Evolutionary conservation across 2,329 filamentous ascomycete species (phyloP).

Genomic region (Pestalotiopsis fici): DNA sequence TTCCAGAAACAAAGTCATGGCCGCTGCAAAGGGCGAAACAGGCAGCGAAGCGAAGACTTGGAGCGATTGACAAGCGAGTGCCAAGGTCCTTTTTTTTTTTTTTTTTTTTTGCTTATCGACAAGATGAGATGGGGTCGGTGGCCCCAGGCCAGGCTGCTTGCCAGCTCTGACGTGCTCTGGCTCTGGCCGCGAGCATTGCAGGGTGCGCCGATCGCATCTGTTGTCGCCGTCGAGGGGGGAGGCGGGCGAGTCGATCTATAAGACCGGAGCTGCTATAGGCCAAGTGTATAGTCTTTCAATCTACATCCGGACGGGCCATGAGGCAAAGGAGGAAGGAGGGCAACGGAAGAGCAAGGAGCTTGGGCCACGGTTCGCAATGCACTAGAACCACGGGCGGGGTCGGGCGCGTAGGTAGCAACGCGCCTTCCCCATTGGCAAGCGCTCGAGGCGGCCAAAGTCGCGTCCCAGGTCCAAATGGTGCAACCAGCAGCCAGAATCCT

Average conservation of each 20-base stretch:
- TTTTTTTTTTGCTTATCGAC: not conserved
- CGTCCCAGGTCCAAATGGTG: conserved; percentile 1
- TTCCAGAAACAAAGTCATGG: conserved; percentile 3
- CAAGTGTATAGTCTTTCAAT: not conserved
- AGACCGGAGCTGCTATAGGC: not conserved
- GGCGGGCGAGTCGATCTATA: not conserved
- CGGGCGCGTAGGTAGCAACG: not conserved
- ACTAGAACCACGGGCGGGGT: conserved; percentile 6
- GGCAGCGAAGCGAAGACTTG: not conserved
- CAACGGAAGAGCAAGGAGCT: not conserved
- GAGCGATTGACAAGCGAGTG: not conserved
- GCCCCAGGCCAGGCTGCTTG: not conserved
- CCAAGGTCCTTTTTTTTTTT: too few relatives aligned
- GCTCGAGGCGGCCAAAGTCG: not conserved
- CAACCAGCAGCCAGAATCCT: not conserved
- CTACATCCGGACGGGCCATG: not conserved
- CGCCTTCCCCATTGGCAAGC: conserved; percentile 9
- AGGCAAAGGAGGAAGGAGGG: conserved; percentile 5
- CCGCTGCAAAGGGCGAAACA: not conserved
- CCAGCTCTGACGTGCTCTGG: conserved; percentile 1
- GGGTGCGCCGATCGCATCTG: not conserved
- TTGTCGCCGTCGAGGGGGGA: not conserved
- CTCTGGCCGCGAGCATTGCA: not conserved
- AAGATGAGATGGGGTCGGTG: not conserved
- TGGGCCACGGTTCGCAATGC: conserved; percentile 2